Percentiles rank a stretch among this genome's conserved stretches.
phyloP scores from a whole-genome alignment of 1,284 basidiomycete genomes.

The Schizophyllum amplum region DNA sequence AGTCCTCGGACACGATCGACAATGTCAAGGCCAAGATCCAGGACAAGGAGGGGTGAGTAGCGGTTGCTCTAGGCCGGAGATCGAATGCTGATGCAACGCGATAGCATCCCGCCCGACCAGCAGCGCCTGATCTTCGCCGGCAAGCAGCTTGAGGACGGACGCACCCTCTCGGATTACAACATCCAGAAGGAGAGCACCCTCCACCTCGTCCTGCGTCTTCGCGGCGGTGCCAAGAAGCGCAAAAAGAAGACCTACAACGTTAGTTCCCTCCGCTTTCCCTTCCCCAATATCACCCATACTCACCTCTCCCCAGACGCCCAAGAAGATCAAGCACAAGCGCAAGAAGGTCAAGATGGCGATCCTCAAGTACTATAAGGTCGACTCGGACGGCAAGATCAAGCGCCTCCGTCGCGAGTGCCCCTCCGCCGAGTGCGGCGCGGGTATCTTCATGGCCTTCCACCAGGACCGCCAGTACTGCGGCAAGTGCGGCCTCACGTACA shows the following conservation, averaged over 20 bases:
- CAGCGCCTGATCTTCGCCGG: slow-evolving; percentile 98
- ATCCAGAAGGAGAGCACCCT: slow-evolving; percentile 97
- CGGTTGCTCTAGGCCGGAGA: not conserved
- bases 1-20: slow-evolving; percentile 95
- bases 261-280: slow-evolving; percentile 2
- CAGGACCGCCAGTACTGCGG: slow-evolving; percentile 93
- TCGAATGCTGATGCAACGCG: slow-evolving; percentile 7
- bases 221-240: slow-evolving; percentile 98
- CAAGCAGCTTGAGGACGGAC: slow-evolving; percentile 95
- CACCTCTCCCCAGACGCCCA: slow-evolving; percentile 69
- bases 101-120: slow-evolving; percentile 88
- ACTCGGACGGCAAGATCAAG: slow-evolving; percentile 99
- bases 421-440: slow-evolving; percentile 85
- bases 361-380: slow-evolving; percentile 99
- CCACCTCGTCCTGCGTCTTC: slow-evolving; percentile 91
- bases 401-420: slow-evolving; percentile 97
- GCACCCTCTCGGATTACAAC: slow-evolving; percentile 39
- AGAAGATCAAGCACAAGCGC: slow-evolving; percentile 99
- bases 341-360: slow-evolving; percentile 99
- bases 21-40: slow-evolving; percentile 97
- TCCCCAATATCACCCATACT: slow-evolving; percentile 7
- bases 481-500: slow-evolving; percentile 90
- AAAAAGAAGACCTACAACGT: slow-evolving; percentile 99
- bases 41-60: slow-evolving; percentile 84
- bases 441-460: slow-evolving; percentile 97